Conservation (phyloP, 257 asterid species). For the Haberlea rhodopensis region DNA sequence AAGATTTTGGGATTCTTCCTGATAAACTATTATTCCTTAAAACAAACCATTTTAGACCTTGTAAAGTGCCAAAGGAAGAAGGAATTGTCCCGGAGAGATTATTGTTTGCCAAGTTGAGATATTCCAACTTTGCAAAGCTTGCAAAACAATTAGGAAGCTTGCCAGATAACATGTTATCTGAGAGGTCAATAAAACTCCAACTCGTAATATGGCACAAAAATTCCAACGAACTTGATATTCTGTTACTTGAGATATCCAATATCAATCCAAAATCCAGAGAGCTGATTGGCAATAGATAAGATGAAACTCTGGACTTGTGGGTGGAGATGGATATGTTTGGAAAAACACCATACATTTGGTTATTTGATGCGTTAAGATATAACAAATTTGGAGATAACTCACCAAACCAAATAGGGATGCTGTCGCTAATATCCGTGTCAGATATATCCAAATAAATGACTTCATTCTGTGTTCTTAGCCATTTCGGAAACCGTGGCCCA, state of each 20-base stretch:
- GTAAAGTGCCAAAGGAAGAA: background rate
- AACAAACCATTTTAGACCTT: background rate
- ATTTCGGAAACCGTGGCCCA: conserved; percentile 19
- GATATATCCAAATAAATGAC: background rate
- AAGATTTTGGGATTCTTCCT: conserved; percentile 11
- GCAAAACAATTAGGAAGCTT: conserved; percentile 13
- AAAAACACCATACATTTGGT: conserved; percentile 13
- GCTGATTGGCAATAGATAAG: background rate
- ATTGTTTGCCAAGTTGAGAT: conserved; percentile 15
- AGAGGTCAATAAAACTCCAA: conserved; percentile 7
- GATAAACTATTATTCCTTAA: conserved; percentile 4
- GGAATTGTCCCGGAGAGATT: conserved; percentile 15
- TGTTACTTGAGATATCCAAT: background rate
- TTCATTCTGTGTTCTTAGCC: conserved; percentile 15
- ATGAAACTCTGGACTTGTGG: background rate
- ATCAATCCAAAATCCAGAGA: background rate
- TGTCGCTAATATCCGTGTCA: background rate
- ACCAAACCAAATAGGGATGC: background rate
- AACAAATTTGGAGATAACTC: background rate
- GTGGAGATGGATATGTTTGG: background rate
- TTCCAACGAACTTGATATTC: background rate
- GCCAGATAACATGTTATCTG: background rate
- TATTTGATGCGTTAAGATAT: background rate
- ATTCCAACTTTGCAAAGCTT: background rate
- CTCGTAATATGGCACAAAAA: background rate